Base-by-base conservation (phyloP, 208 protist species). In the Leishmania turanica region DNA sequence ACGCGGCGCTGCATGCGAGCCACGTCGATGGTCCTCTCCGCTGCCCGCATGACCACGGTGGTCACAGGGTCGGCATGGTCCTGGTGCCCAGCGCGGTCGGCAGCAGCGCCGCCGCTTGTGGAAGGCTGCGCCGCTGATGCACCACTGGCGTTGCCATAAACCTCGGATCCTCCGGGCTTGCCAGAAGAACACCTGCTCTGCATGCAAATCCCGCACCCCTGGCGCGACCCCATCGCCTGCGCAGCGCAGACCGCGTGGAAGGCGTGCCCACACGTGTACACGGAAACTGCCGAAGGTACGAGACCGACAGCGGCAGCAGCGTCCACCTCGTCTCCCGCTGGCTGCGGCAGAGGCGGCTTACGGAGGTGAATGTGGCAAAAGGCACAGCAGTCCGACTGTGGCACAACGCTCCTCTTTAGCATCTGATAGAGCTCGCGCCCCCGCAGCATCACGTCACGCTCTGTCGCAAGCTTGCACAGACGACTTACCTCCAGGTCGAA, bases 201-300 rank as follows among this genome's bases (percentile, higher is more conserved):
- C 45, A 34, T 58, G 40, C 80, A 84, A 19, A 66, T 74, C 68
- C 53, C 81, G 53, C 78, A 83, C 37, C 78, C 84, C 54, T 64
- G 40, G 8, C 40, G 11, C 42, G 76, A 21, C 19, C 70, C 62
- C 69, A 68, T 76, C 34, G 54, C 78, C 68, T 75, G 66, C 79
- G 78, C 49, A 60, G 75, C 45, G 76, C 89, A 92, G 75, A 83
- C 73, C 49, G 93, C 90, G 83, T 97, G 94, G 78, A 89, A 97
- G 42, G 84, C 87, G 84, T 97, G 94, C 15, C 94, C 94, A 56
- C 94, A 97, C 31, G 74, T 78, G 78, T 93, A 97, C 68, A 94
- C 85, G n/a, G 88, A 88, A 49, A 94, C 87, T 3, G 83, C 77
- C 34, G 71, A 78, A 34, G 78, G 15, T 62, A 62, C 11, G 65